These are phyloP conservation scores for Moniliophthora roreri DNA, from an alignment of 1,284 basidiomycete genomes.

Conservation along the genomic window DNA sequence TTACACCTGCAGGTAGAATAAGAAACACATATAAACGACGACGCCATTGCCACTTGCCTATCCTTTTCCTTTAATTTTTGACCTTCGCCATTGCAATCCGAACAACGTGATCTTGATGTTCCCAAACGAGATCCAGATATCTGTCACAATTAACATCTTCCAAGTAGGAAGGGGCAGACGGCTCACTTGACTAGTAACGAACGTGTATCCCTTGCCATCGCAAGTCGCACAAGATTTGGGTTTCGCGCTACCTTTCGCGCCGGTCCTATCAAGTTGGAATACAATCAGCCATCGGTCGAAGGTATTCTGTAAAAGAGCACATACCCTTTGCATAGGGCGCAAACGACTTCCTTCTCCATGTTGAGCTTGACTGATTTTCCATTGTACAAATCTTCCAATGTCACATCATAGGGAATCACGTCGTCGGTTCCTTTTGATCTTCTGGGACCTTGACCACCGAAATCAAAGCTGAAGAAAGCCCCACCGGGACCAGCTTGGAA, in stretches of 20 bases:
- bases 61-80: conserved; percentile 88
- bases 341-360: conserved; percentile 85
- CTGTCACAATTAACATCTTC: conserved; percentile 25
- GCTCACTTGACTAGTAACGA: conserved; percentile 58
- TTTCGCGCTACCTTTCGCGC: conserved; percentile 78
- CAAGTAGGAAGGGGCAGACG: not conserved
- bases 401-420: conserved; percentile 81
- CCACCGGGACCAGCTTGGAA: conserved; percentile 53
- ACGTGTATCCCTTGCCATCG: conserved; percentile 79
- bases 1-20: conserved; percentile 68
- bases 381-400: conserved; percentile 90
- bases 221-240: conserved; percentile 83
- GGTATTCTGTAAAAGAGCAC: conserved; percentile 23
- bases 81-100: conserved; percentile 81
- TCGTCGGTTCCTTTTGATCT: conserved; percentile 67
- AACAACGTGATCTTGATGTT: conserved; percentile 59
- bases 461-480: conserved; percentile 50
- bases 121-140: conserved; percentile 51
- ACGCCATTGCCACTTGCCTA: conserved; percentile 43
- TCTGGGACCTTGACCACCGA: conserved; percentile 45
- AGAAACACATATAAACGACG: not conserved
- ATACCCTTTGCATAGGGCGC: conserved; percentile 80
- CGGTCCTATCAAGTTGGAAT: conserved; percentile 52
- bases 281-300: conserved; percentile 8
- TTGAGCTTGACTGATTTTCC: conserved; percentile 90